A percentile compares a stretch with the other conserved stretches of the same genome.
Evolutionary conservation across 1,284 basidiomycete genomes (phyloP).

Genomic region (Pterula multifida): DNA sequence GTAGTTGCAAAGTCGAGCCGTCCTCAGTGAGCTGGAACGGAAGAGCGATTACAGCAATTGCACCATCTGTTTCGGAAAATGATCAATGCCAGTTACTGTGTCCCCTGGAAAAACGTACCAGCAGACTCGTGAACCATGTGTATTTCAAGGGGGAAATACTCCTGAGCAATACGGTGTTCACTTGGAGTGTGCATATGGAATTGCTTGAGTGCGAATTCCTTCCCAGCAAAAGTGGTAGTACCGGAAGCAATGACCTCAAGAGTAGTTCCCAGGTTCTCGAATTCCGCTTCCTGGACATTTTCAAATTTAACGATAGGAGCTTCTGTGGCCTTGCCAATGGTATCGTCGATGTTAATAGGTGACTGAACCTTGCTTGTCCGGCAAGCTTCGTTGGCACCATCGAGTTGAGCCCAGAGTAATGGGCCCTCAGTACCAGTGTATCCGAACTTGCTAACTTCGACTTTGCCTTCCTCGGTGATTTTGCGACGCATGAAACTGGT

Average conservation of each 20-base stretch:
- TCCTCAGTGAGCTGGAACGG: constrained; percentile 15
- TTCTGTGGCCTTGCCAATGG: constrained; percentile 3
- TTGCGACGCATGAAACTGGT: neutral
- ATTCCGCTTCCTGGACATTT: constrained; percentile 2
- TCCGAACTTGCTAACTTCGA: constrained; percentile 1
- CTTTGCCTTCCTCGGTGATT: constrained; percentile 1
- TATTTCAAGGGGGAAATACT: constrained; percentile 9
- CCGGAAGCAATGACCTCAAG: constrained; percentile 6
- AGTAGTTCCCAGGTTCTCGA: constrained; percentile 7
- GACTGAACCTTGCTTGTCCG: constrained; percentile 11
- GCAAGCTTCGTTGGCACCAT: constrained; percentile 11
- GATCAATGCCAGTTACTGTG: neutral
- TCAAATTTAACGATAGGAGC: neutral
- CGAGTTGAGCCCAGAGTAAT: constrained; percentile 12
- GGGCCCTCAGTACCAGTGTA: constrained; percentile 9
- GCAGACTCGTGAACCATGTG: constrained; percentile 12
- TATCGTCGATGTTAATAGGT: constrained; percentile 7
- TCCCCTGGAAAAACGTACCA: constrained; percentile 6
- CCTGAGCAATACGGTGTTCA: constrained; percentile 6
- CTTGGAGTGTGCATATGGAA: constrained; percentile 9
- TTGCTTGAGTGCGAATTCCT: constrained; percentile 5
- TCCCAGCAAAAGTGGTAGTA: constrained; percentile 5
- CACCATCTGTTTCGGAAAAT: constrained; percentile 9
- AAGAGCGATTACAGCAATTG: constrained; percentile 12
- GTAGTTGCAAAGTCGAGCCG: constrained; percentile 10